A percentile compares a stretch with the other conserved stretches of the same genome.
These are phyloP conservation scores for Cadophora malorum DNA, from an alignment of 2,329 filamentous ascomycete genomes.

Conservation along the genomic window DNA sequence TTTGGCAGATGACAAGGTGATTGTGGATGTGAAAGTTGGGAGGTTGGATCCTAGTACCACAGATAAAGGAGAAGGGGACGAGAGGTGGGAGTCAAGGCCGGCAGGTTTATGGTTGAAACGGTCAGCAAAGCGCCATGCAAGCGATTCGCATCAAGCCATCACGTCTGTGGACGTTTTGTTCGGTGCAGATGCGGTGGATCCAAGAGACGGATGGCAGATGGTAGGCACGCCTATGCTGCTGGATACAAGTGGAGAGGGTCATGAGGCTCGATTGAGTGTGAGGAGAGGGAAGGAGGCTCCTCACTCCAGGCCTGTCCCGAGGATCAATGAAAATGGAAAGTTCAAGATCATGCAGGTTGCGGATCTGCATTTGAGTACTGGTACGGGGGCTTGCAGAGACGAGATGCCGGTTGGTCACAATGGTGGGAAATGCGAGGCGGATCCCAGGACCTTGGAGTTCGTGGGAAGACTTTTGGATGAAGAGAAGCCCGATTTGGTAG, in stretches of 20 bases:
- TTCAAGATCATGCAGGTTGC: conserved; percentile 98
- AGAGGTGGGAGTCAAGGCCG: conserved; percentile 69
- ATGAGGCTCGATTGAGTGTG: conserved; percentile 78
- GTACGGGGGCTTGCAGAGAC: conserved; percentile 84
- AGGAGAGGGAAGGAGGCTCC: conserved; percentile 72
- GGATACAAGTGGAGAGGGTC: conserved; percentile 64
- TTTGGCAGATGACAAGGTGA: conserved; percentile 63
- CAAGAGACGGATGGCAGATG: conserved; percentile 83
- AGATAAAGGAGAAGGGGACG: conserved; percentile 58
- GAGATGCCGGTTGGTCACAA: conserved; percentile 77
- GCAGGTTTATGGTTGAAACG: conserved; percentile 72
- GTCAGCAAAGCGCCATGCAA: conserved; percentile 55
- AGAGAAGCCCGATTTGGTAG: conserved; percentile 90
- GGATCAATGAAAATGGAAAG: conserved; percentile 85
- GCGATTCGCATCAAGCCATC: conserved; percentile 54
- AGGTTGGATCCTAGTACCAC: conserved; percentile 62
- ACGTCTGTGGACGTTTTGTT: conserved; percentile 75
- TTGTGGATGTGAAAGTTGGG: conserved; percentile 69
- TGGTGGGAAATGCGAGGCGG: conserved; percentile 84
- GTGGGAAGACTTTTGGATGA: conserved; percentile 83
- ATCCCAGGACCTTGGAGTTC: conserved; percentile 90
- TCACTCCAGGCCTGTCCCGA: conserved; percentile 71
- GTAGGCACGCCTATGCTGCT: conserved; percentile 76
- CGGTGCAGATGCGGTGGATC: conserved; percentile 82
- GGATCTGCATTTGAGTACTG: conserved; percentile 94